Conservation (phyloP, 2,329 filamentous ascomycete species). For the Coleophoma cylindrospora region DNA sequence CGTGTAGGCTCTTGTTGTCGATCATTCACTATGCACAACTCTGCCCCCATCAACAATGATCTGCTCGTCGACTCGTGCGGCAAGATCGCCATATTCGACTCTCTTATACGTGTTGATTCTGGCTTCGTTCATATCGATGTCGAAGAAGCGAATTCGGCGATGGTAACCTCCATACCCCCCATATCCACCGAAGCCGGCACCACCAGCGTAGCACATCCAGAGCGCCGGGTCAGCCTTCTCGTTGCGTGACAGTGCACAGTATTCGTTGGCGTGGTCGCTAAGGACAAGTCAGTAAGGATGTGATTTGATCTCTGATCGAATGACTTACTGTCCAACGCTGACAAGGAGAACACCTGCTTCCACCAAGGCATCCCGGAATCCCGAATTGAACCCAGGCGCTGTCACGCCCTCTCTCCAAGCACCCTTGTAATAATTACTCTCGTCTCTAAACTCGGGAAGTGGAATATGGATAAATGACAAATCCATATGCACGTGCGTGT, state of each 20-base stretch:
- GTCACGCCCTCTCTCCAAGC: constrained; percentile 79
- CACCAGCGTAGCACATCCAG: constrained; percentile 98
- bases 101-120: constrained; percentile 91
- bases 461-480: constrained; percentile 98
- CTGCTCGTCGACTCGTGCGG: constrained; percentile 54
- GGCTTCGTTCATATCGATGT: constrained; percentile 87
- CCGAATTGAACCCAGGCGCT: constrained; percentile 82
- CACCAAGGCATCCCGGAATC: constrained; percentile 86
- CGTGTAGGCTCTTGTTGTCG: not conserved
- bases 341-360: constrained; percentile 83
- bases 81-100: constrained; percentile 60
- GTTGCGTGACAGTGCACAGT: constrained; percentile 65
- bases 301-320: not conserved
- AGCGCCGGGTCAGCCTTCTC: constrained; percentile 52
- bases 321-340: constrained; percentile 79
- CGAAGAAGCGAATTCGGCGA: constrained; percentile 81
- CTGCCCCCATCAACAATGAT: constrained; percentile 61
- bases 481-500: constrained; percentile 90
- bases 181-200: constrained; percentile 89
- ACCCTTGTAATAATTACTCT: constrained; percentile 57
- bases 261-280: constrained; percentile 94
- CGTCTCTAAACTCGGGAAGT: constrained; percentile 76
- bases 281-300: constrained; percentile 11
- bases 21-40: constrained; percentile 14
- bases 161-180: constrained; percentile 84